These are phyloP conservation scores for Russula compacta DNA, from an alignment of 768 basidiomycete species.

Conservation along the genomic window DNA sequence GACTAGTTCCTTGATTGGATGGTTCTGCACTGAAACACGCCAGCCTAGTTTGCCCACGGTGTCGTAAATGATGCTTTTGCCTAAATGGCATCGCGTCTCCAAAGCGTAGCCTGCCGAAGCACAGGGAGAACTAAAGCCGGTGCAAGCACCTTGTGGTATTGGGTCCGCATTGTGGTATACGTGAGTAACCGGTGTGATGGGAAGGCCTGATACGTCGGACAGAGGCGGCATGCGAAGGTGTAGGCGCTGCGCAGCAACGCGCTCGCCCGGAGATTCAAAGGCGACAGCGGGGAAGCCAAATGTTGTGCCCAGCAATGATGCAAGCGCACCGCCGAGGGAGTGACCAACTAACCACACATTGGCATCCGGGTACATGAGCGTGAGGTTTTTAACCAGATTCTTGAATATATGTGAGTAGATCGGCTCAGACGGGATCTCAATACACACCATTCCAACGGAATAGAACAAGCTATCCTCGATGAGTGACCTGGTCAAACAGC, in stretches of 20 bases:
- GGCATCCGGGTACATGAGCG: conserved; percentile 45
- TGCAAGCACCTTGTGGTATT: conserved; percentile 52
- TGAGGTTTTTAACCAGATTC: conserved; percentile 52
- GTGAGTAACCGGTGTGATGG: conserved; percentile 27
- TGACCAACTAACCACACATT: conserved; percentile 56
- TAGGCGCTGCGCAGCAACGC: conserved; percentile 49
- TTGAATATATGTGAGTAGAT: conserved; percentile 17
- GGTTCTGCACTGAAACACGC: conserved; percentile 47
- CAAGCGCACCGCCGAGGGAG: conserved; percentile 56
- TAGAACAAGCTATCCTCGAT: conserved; percentile 91
- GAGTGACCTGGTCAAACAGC: conserved; percentile 76
- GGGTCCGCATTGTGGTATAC: conserved; percentile 68
- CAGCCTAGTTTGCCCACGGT: conserved; percentile 55
- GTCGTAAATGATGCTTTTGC: conserved; percentile 56
- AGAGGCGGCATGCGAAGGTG: conserved; percentile 50
- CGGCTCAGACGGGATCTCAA: background rate
- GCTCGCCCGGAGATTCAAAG: conserved; percentile 59
- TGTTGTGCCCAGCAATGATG: conserved; percentile 52
- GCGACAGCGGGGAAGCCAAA: conserved; percentile 59
- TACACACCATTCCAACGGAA: conserved; percentile 70
- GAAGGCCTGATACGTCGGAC: conserved; percentile 7
- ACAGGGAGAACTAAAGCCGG: conserved; percentile 42
- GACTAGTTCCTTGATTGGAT: conserved; percentile 48
- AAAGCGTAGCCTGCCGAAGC: conserved; percentile 58
- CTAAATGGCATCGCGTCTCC: conserved; percentile 54